Conservation (phyloP, 2,329 filamentous ascomycete genomes). For the Fusarium pseudograminearum region DNA sequence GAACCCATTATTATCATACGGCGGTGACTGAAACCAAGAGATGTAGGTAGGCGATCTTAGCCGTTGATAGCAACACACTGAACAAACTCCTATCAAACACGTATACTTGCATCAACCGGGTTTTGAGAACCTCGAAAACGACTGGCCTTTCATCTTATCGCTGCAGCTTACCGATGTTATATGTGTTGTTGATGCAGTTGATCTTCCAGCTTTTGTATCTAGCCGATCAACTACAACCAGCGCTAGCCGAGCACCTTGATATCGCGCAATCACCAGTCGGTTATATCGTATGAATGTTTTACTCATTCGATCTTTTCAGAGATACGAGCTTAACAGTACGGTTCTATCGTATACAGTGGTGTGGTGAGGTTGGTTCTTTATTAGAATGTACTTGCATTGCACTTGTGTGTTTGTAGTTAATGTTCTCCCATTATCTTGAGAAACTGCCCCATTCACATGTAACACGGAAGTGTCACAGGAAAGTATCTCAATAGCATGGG, state of each 20-base stretch:
- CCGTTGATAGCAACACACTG: not conserved
- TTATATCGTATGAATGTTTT: no score
- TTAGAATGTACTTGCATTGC: not conserved
- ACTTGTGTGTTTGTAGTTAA: not conserved
- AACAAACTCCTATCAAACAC: constrained; percentile 21
- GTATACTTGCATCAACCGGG: constrained; percentile 14
- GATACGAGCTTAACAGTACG: no score
- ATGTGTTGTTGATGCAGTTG: constrained; percentile 1
- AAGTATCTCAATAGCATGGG: not conserved
- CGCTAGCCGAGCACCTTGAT: constrained; percentile 8
- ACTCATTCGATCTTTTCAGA: no score
- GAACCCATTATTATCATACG: not conserved
- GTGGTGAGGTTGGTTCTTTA: not conserved
- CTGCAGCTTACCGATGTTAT: constrained; percentile 7
- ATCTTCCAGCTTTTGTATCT: constrained; percentile 3
- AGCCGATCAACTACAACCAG: constrained; percentile 9
- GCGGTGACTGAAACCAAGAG: not conserved
- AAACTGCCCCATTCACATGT: constrained; percentile 28
- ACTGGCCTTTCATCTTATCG: constrained; percentile 15
- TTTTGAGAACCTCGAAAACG: not conserved
- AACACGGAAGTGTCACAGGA: constrained; percentile 16
- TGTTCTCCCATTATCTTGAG: not conserved
- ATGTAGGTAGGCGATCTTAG: not conserved
- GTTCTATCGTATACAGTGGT: no score
- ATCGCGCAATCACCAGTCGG: not conserved